phyloP scores from a whole-genome alignment of 352 stramenopile species.

The Thraustochytrium striatum region DNA sequence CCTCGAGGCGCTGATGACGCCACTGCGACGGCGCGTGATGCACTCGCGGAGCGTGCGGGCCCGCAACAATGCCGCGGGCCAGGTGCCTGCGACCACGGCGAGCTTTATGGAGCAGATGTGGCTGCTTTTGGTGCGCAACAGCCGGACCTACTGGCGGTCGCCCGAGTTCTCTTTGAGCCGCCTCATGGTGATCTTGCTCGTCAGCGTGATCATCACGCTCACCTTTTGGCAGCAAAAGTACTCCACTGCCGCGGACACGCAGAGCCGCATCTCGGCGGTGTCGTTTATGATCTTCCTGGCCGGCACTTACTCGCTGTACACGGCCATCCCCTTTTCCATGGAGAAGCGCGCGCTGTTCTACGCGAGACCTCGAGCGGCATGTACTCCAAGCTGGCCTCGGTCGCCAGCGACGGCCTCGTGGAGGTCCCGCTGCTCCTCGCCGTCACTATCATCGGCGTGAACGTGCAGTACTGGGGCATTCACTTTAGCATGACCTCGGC shows the following conservation, averaged over 20 bases:
- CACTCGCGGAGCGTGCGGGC: too few species aligned
- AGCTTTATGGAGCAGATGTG: constrained; percentile 50
- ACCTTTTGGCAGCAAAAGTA: constrained; percentile 53
- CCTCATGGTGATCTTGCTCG: constrained; percentile 55
- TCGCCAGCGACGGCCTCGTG: constrained; percentile 66
- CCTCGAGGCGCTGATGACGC: too few species aligned
- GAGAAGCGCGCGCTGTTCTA: constrained; percentile 81
- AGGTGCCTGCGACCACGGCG: too few species aligned
- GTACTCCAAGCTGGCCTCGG: constrained; percentile 75
- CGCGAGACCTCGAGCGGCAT: constrained; percentile 80
- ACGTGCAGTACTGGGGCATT: constrained; percentile 64
- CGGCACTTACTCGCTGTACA: constrained; percentile 69
- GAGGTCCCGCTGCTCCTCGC: constrained; percentile 76
- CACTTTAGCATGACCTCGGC: constrained; percentile 56
- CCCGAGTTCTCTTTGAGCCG: constrained; percentile 58
- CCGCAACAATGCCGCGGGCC: too few species aligned
- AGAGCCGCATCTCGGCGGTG: constrained; percentile 70
- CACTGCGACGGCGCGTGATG: too few species aligned
- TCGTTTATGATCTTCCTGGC: constrained; percentile 72
- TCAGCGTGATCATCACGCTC: constrained; percentile 60
- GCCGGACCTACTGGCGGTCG: constrained; percentile 53
- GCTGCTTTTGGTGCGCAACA: constrained; percentile 38
- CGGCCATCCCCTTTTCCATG: constrained; percentile 66
- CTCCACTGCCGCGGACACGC: constrained; percentile 57
- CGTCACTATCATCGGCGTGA: constrained; percentile 61